Base-by-base conservation (phyloP, 208 protist species). In the Endotrypanum monterogeii region DNA sequence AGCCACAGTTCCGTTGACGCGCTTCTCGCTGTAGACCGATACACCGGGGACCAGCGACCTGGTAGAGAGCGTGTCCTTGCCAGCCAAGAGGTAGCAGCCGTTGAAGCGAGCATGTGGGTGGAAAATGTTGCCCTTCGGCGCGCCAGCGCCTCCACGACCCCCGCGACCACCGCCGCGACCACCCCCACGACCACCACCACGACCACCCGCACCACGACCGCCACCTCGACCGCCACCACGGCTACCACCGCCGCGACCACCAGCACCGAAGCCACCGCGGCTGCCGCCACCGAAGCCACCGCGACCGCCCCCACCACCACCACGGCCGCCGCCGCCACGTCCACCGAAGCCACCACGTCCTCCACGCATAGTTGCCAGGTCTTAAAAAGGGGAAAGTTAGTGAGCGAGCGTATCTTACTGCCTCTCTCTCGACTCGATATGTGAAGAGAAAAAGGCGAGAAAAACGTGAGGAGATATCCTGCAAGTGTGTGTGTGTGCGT, bases 21-120 rank as follows among this genome's bases (percentile, higher is more conserved):
- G 93, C 93, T 99, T 99, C 93, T 99, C 99, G 46, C 98, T 96
- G 85, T 99, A 99, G 9, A 99, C 99, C 44, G 96, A 97, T 52
- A 99, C 98, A 20, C 99, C 99, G 28, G 98, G 96, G 37, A 99
- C 98, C 18, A 99, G 83, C 79, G 99, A 99, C 61, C 91, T 88
- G 5, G 99, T 99, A 11, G 98, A 89, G 11, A 99, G 90, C 35
- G 94, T 94, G 81, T 99, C 99, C 85, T 99, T 99, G 63, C 98
- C 98, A 28, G 94, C 83, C 32, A 97, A 87, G 52, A 99, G 91
- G 89, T 99, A 99, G 73, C 99, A 98, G 30, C 99, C 99, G 61
- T 85, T 83, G 83, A 99, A 98, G 65, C 94, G 86, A 28, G 94
- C 86, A 80, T 99, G 98, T 28, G 97, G 94, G 76, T 99, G 96